phyloP scores from a whole-genome alignment of 2,329 filamentous ascomycete species.

The Blastomyces emzantsi region DNA sequence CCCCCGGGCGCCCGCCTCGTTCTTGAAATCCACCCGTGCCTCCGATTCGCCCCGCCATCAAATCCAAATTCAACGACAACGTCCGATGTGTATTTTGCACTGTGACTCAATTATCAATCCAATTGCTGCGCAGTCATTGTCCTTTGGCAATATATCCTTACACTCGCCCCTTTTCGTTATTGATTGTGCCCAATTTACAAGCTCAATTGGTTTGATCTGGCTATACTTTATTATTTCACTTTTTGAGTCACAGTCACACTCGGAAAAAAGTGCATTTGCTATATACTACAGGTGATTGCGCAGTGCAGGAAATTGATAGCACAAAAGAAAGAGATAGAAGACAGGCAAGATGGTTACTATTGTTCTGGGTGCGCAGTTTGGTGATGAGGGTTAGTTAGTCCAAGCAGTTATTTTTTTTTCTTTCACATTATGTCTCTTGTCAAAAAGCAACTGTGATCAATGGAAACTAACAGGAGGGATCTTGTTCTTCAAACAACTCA shows the following conservation, averaged over 20 bases:
- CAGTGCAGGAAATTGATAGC: not conserved
- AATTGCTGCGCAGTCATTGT: not conserved
- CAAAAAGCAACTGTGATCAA: not conserved
- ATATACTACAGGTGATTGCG: not conserved
- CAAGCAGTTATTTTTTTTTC: not conserved
- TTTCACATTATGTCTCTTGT: not conserved
- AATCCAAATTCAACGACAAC: constrained; percentile 5
- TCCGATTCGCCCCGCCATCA: constrained; percentile 2
- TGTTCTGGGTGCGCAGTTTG: constrained; percentile 41
- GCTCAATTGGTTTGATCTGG: not conserved
- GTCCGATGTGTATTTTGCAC: not conserved
- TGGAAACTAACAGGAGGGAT: not conserved
- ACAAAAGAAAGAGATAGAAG: not conserved
- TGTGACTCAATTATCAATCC: not conserved
- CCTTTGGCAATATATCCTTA: not conserved
- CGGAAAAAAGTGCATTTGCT: not conserved
- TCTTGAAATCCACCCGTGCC: not conserved
- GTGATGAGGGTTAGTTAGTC: constrained; percentile 38
- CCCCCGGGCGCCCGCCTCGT: too few species aligned
- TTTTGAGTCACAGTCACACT: not conserved
- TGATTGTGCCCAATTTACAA: not conserved
- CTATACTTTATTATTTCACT: not conserved
- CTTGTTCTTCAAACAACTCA: constrained; percentile 16
- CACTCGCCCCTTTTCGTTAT: not conserved
- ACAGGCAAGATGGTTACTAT: constrained; percentile 31